These are phyloP conservation scores for Ophiostoma angusticollis DNA, from an alignment of 2,329 filamentous ascomycete species.

Conservation along the genomic window DNA sequence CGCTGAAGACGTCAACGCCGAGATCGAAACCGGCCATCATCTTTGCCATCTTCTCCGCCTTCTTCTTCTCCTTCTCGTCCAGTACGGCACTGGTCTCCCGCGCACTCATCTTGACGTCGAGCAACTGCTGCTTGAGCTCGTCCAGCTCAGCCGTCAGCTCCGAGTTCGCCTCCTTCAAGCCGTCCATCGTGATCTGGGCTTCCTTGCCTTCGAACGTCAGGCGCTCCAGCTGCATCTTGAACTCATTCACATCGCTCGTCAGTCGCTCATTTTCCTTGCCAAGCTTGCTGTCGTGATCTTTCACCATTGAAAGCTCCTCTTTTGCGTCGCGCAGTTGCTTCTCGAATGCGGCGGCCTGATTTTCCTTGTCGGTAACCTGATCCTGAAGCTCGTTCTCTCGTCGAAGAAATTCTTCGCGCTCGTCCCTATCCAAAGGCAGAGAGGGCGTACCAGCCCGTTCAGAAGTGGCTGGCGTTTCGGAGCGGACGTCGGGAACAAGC, in stretches of 20 bases:
- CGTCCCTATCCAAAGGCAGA: constrained; percentile 83
- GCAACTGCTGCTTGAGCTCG: constrained; percentile 87
- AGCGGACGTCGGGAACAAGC: constrained; percentile 41
- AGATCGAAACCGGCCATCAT: constrained; percentile 99
- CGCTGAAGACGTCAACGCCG: constrained; percentile 81
- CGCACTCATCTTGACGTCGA: constrained; percentile 92
- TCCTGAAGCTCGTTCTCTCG: constrained; percentile 96
- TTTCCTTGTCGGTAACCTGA: constrained; percentile 86
- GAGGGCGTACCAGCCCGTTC: constrained; percentile 82
- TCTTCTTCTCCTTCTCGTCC: constrained; percentile 97
- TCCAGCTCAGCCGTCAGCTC: constrained; percentile 88
- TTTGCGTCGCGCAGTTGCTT: constrained; percentile 70
- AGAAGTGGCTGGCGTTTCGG: constrained; percentile 53
- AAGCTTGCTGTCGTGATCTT: constrained; percentile 71
- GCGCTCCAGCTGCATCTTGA: constrained; percentile 94
- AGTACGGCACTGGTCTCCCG: constrained; percentile 82
- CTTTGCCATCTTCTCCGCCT: constrained; percentile 98
- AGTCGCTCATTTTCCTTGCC: constrained; percentile 86
- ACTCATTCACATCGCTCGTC: constrained; percentile 73
- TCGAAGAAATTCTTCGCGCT: constrained; percentile 87
- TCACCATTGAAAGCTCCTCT: constrained; percentile 73
- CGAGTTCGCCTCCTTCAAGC: constrained; percentile 85
- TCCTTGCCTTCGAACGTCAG: constrained; percentile 94
- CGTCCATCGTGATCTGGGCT: constrained; percentile 93
- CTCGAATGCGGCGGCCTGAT: constrained; percentile 64